These are phyloP conservation scores for Rubia tinctorum DNA, from an alignment of 305 asterid genomes.

Conservation along the genomic window DNA sequence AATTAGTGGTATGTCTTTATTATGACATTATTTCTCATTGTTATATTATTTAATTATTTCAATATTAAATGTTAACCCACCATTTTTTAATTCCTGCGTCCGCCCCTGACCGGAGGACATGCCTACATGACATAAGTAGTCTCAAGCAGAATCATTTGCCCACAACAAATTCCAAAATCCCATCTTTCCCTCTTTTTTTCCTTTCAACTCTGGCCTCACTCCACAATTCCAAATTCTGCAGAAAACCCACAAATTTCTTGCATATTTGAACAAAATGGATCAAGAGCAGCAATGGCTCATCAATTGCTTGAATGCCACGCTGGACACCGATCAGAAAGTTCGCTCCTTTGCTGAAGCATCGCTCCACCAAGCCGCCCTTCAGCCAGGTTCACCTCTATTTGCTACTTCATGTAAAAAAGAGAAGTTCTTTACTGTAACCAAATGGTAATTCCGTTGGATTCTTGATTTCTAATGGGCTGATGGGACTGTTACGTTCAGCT, in stretches of 20 bases:
- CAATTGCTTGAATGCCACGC: slow-evolving; percentile 84
- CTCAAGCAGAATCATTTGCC: not conserved
- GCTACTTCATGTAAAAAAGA: not conserved
- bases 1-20: no score
- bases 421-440: not conserved
- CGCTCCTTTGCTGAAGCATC: slow-evolving; percentile 91
- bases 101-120: no score
- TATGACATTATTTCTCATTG: no score
- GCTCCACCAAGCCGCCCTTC: slow-evolving; percentile 78
- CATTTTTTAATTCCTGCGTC: no score
- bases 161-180: slow-evolving; percentile 2
- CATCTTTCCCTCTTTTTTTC: slow-evolving; percentile 1
- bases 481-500: not conserved
- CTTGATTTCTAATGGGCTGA: not conserved
- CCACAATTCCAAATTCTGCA: not conserved
- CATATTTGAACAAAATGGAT: slow-evolving; percentile 41
- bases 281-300: slow-evolving; percentile 79
- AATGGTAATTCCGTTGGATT: not conserved
- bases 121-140: no score
- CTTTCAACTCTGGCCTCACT: not conserved
- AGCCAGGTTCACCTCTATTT: slow-evolving; percentile 49
- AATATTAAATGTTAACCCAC: no score
- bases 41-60: no score
- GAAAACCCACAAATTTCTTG: not conserved
- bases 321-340: slow-evolving; percentile 74